phyloP scores from a whole-genome alignment of 2,329 filamentous ascomycete genomes.

The Curvularia verruculosa region DNA sequence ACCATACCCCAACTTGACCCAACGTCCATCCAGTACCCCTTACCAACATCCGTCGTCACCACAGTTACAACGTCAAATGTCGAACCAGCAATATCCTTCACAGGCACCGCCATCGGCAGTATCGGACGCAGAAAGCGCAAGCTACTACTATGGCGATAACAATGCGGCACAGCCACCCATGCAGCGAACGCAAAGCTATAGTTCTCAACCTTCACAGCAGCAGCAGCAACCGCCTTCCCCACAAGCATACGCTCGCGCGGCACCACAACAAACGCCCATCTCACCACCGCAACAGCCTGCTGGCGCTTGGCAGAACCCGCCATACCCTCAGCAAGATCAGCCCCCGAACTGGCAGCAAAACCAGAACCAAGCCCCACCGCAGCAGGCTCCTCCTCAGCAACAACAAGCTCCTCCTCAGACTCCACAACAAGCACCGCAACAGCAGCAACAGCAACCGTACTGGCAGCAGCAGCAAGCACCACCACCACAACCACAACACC shows the following conservation, averaged over 20 bases:
- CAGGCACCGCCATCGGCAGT: slow-evolving; percentile 44
- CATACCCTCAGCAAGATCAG: slow-evolving; percentile 41
- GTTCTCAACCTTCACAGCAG: slow-evolving; percentile 41
- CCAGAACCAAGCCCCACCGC: slow-evolving; percentile 15
- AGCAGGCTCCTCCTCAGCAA: slow-evolving; percentile 29
- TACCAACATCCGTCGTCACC: slow-evolving; percentile 46
- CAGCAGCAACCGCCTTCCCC: slow-evolving; percentile 45
- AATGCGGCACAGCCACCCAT: slow-evolving; percentile 31
- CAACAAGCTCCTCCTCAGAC: slow-evolving; percentile 23
- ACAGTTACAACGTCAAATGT: slow-evolving; percentile 45
- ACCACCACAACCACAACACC: slow-evolving; percentile 27
- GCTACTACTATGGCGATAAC: slow-evolving; percentile 44
- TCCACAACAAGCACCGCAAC: slow-evolving; percentile 29
- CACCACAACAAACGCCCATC: slow-evolving; percentile 37
- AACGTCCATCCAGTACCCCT: slow-evolving; percentile 31
- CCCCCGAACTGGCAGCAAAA: slow-evolving; percentile 31
- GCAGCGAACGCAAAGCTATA: slow-evolving; percentile 40
- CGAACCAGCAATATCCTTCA: slow-evolving; percentile 43
- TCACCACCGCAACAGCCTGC: slow-evolving; percentile 42
- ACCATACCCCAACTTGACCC: slow-evolving; percentile 43
- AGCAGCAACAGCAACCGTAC: slow-evolving; percentile 21
- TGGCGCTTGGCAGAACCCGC: slow-evolving; percentile 38
- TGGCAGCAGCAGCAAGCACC: slow-evolving; percentile 13
- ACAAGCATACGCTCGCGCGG: slow-evolving; percentile 38
- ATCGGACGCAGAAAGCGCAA: slow-evolving; percentile 42